Percentiles rank a stretch among this genome's conserved stretches.
Evolutionary conservation across 2,329 filamentous ascomycete genomes (phyloP).

Genomic region (Sporothrix pallida): DNA sequence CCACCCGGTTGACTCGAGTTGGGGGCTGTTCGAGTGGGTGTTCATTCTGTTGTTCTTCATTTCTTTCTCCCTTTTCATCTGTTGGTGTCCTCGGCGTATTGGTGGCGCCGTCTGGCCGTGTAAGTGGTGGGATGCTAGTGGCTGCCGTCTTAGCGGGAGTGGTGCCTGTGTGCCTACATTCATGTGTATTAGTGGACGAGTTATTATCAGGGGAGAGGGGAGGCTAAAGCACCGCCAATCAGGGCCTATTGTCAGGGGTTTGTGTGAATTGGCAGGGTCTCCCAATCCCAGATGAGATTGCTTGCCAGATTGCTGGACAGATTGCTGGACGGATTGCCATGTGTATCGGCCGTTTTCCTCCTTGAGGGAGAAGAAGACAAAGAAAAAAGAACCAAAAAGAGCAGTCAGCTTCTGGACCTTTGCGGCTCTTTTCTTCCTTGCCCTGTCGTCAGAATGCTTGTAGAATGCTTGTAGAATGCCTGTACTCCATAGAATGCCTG

Average conservation of each 20-base stretch:
- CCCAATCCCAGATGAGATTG: too few species aligned
- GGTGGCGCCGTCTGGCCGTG: background rate
- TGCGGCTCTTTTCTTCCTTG: background rate
- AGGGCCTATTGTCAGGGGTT: background rate
- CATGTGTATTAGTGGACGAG: background rate
- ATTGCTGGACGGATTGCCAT: background rate
- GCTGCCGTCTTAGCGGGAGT: background rate
- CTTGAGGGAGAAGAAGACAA: background rate
- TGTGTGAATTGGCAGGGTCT: background rate
- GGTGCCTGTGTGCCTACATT: background rate
- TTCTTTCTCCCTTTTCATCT: too few species aligned
- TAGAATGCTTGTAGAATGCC: too few species aligned
- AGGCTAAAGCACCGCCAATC: slow-evolving; percentile 6
- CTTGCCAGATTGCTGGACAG: too few species aligned
- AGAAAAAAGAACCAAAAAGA: background rate
- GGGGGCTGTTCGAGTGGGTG: background rate
- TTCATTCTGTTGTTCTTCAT: too few species aligned
- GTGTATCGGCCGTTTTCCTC: slow-evolving; percentile 1
- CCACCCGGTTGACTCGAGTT: background rate
- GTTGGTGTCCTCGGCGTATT: too few species aligned
- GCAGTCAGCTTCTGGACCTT: background rate
- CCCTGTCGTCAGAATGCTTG: too few species aligned
- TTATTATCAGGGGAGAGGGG: slow-evolving; percentile 12
- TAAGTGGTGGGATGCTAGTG: background rate
- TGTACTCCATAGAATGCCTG: too few species aligned